Percentiles rank a stretch among this genome's conserved stretches.
phyloP scores from a whole-genome alignment of 495 filamentous ascomycete genomes.

The Cudoniella acicularis region DNA sequence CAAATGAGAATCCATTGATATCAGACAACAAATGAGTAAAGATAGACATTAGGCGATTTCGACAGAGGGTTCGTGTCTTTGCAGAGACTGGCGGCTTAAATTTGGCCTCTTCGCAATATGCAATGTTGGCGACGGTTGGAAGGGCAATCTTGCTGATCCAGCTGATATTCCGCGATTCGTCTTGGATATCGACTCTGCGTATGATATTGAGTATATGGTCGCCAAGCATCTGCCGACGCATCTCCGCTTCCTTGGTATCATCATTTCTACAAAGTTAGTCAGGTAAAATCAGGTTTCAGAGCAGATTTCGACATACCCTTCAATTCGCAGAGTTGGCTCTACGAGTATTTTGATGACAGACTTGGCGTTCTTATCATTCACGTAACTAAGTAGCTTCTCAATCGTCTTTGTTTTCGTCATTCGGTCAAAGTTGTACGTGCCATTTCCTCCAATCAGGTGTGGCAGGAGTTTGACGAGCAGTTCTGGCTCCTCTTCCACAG shows the following conservation, averaged over 20 bases:
- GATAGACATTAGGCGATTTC: conserved; percentile 56
- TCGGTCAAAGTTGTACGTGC: conserved; percentile 77
- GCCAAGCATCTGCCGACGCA: conserved; percentile 45
- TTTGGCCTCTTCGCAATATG: conserved; percentile 41
- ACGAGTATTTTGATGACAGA: conserved; percentile 40
- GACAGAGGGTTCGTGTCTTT: conserved; percentile 64
- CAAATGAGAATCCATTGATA: conserved; percentile 48
- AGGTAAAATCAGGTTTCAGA: neutral
- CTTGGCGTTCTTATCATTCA: conserved; percentile 49
- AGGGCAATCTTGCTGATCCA: conserved; percentile 39
- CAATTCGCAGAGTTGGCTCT: conserved; percentile 29
- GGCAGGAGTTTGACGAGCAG: conserved; percentile 56
- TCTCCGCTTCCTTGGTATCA: conserved; percentile 33
- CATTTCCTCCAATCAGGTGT: conserved; percentile 63
- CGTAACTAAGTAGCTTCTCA: conserved; percentile 64
- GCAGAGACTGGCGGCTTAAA: conserved; percentile 48
- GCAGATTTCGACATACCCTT: conserved; percentile 24
- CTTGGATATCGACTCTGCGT: conserved; percentile 24
- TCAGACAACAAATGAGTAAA: conserved; percentile 67
- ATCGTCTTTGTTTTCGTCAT: conserved; percentile 86
- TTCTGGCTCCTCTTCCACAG: conserved; percentile 61
- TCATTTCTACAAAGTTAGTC: conserved; percentile 11
- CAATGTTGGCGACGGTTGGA: conserved; percentile 41
- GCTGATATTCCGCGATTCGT: conserved; percentile 15
- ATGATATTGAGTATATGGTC: conserved; percentile 49